Evolutionary conservation across 2,329 filamentous ascomycete species (phyloP).

Genomic region (Hortaea werneckii): DNA sequence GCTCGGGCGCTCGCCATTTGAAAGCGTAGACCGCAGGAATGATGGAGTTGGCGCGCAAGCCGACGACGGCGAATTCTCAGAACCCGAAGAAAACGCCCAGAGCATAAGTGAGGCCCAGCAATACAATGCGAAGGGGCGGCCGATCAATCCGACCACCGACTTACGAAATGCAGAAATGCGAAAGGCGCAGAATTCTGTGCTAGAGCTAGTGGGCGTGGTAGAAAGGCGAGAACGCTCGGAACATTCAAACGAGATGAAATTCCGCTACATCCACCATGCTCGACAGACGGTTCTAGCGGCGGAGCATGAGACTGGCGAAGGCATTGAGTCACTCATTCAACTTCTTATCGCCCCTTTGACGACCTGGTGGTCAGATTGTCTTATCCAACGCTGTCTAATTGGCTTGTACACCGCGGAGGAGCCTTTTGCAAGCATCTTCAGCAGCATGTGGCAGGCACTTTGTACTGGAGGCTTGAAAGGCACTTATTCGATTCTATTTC

Average conservation of each 20-base stretch:
- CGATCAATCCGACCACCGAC: constrained; percentile 32
- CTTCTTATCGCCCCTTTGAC: constrained; percentile 7
- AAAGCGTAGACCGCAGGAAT: constrained; percentile 16
- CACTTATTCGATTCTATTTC: constrained; percentile 5
- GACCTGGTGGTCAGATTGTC: constrained; percentile 12
- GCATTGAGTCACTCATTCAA: constrained; percentile 8
- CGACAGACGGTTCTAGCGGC: constrained; percentile 8
- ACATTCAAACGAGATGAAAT: constrained; percentile 2
- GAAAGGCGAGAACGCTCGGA: constrained; percentile 24
- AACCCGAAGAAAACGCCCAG: background rate
- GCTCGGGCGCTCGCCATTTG: constrained; percentile 32
- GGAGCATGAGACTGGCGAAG: constrained; percentile 17
- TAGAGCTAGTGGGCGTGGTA: constrained; percentile 38
- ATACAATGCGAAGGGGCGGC: constrained; percentile 36
- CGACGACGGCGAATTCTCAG: background rate
- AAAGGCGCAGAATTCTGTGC: constrained; percentile 38
- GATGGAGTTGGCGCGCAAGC: background rate
- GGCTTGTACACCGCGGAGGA: constrained; percentile 13
- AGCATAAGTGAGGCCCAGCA: constrained; percentile 19
- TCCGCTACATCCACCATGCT: constrained; percentile 5
- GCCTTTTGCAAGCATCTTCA: constrained; percentile 11
- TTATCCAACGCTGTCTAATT: constrained; percentile 14
- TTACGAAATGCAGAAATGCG: constrained; percentile 31
- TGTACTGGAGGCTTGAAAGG: constrained; percentile 5
- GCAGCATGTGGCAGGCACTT: constrained; percentile 7